phyloP scores from a whole-genome alignment of 2,329 filamentous ascomycete genomes.

The Eutypella sp. region DNA sequence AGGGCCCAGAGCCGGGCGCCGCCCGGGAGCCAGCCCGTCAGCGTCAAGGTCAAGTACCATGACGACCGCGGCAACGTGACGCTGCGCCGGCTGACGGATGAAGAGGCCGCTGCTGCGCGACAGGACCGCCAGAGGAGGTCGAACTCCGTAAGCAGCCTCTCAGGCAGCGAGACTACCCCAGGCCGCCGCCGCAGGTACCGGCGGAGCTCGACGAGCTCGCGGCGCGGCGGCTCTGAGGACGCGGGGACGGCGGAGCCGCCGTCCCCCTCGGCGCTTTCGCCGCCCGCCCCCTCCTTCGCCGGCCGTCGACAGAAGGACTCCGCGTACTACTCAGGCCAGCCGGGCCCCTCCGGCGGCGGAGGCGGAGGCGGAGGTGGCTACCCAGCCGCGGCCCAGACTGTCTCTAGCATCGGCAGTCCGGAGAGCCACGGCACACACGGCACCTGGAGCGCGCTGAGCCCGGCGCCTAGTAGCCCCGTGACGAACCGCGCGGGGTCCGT shows the following conservation, averaged over 20 bases:
- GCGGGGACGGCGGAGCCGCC: slow-evolving; percentile 45
- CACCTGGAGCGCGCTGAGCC: slow-evolving; percentile 50
- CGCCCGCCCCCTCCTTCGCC: slow-evolving; percentile 54
- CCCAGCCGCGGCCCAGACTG: slow-evolving; percentile 36
- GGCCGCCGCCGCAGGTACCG: slow-evolving; percentile 45
- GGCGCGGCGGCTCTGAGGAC: slow-evolving; percentile 35
- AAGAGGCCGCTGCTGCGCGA: slow-evolving; percentile 46
- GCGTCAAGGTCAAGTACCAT: slow-evolving; percentile 56
- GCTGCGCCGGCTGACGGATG: slow-evolving; percentile 55
- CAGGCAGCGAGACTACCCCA: slow-evolving; percentile 50
- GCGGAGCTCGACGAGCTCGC: slow-evolving; percentile 48
- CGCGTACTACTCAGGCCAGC: slow-evolving; percentile 54
- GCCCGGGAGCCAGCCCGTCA: slow-evolving; percentile 47
- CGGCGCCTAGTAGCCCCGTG: slow-evolving; percentile 37
- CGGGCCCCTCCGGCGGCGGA: slow-evolving; percentile 35
- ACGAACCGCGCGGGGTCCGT: slow-evolving; percentile 30
- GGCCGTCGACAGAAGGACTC: slow-evolving; percentile 53
- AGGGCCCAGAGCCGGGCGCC: slow-evolving; percentile 37
- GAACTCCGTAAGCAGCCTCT: slow-evolving; percentile 52
- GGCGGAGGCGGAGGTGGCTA: too few species aligned
- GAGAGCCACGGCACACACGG: slow-evolving; percentile 35
- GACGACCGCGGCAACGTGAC: slow-evolving; percentile 59
- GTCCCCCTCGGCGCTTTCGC: slow-evolving; percentile 39
- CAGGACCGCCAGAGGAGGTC: slow-evolving; percentile 33
- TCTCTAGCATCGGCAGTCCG: slow-evolving; percentile 43